These are phyloP conservation scores for Penicillium decumbens DNA, from an alignment of 2,329 filamentous ascomycete genomes.

Conservation along the genomic window DNA sequence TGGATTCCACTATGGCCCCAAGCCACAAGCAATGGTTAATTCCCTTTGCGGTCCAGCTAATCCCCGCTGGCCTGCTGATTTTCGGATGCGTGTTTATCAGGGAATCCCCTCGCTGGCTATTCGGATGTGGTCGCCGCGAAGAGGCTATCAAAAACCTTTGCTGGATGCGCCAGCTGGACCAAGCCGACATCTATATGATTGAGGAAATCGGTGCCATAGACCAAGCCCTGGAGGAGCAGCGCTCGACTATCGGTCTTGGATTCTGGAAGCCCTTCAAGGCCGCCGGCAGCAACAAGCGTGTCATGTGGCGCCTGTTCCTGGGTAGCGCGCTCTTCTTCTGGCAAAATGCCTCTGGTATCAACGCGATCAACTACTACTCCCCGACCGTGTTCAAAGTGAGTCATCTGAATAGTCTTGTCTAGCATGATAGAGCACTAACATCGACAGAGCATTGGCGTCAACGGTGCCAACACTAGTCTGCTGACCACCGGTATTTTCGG, in stretches of 20 bases:
- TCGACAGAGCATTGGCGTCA: constrained; percentile 53
- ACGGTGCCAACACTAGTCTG: constrained; percentile 55
- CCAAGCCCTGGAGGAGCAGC: constrained; percentile 62
- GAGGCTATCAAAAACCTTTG: constrained; percentile 55
- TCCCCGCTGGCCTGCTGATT: constrained; percentile 39
- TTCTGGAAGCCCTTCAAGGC: constrained; percentile 69
- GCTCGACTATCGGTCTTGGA: constrained; percentile 59
- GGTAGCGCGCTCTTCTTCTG: constrained; percentile 71
- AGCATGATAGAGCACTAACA: not conserved
- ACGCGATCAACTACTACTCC: constrained; percentile 72
- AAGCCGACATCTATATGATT: constrained; percentile 57
- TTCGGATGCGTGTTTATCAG: constrained; percentile 57
- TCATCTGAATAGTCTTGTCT: not conserved
- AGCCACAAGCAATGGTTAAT: constrained; percentile 33
- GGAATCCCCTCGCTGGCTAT: constrained; percentile 63
- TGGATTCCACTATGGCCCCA: constrained; percentile 33
- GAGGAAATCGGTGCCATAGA: constrained; percentile 70
- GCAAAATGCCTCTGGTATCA: constrained; percentile 74
- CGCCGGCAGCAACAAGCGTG: constrained; percentile 52
- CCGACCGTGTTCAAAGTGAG: constrained; percentile 60
- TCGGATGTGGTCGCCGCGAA: constrained; percentile 62
- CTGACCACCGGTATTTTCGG: constrained; percentile 72
- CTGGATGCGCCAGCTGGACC: constrained; percentile 41
- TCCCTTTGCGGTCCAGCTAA: constrained; percentile 32
- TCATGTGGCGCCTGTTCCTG: constrained; percentile 68